A percentile compares a stretch with the other conserved stretches of the same genome.
phyloP scores from a whole-genome alignment of 305 asterid genomes.

The Fraxinus albicans region DNA sequence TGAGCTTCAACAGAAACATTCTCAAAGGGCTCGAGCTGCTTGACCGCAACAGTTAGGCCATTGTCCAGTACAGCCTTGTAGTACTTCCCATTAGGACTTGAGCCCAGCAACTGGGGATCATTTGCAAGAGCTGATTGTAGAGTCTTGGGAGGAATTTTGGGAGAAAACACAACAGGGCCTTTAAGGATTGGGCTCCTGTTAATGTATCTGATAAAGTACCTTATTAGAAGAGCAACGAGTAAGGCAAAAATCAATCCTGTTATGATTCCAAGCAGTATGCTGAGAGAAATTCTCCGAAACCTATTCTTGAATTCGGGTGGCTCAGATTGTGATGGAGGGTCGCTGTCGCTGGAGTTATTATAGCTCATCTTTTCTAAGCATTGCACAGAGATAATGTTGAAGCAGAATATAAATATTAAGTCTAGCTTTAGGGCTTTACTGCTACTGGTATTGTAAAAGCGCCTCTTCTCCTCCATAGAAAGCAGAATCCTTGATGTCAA shows the following conservation, averaged over 20 bases:
- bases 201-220: conserved; percentile 61
- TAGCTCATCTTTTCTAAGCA: conserved; percentile 47
- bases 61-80: conserved; percentile 77
- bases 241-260: conserved; percentile 66
- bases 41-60: conserved; percentile 78
- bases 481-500: conserved; percentile 23
- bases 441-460: conserved; percentile 20
- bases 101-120: conserved; percentile 59
- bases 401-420: conserved; percentile 34
- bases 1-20: conserved; percentile 34
- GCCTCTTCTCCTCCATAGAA: conserved; percentile 43
- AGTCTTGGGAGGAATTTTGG: conserved; percentile 58
- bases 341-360: conserved; percentile 32
- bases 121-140: conserved; percentile 69
- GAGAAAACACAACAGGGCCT: conserved; percentile 73
- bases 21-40: conserved; percentile 56
- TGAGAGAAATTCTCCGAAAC: conserved; percentile 43
- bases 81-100: conserved; percentile 62
- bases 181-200: conserved; percentile 67
- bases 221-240: conserved; percentile 50
- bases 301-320: conserved; percentile 38
- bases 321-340: conserved; percentile 29
- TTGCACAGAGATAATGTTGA: conserved; percentile 38
- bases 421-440: conserved; percentile 24
- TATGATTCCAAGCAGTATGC: conserved; percentile 59